These are phyloP conservation scores for Gossypium stocksii DNA, from an alignment of 345 rosid genomes.

Conservation along the genomic window DNA sequence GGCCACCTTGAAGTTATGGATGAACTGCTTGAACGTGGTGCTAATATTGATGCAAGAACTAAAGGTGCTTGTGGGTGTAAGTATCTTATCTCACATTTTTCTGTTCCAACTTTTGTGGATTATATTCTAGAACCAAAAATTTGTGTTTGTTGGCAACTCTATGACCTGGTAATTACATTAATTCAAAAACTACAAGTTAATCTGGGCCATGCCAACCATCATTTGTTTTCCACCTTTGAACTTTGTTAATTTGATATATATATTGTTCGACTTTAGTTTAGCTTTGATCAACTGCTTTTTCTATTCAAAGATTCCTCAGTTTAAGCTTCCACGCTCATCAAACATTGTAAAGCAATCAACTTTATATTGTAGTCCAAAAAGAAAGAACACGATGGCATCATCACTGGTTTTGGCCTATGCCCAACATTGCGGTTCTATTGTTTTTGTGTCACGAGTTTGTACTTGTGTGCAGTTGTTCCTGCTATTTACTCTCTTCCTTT, in stretches of 20 bases:
- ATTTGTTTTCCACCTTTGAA: background rate
- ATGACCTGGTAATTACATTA: background rate
- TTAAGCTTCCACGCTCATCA: background rate
- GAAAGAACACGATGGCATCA: background rate
- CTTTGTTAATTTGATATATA: background rate
- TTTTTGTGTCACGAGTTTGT: background rate
- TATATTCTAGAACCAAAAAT: no score
- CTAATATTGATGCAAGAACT: conserved; percentile 89
- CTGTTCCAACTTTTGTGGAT: background rate
- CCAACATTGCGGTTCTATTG: background rate
- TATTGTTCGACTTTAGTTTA: background rate
- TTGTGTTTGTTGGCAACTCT: background rate
- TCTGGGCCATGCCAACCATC: background rate
- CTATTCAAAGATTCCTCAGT: background rate
- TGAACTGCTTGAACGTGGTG: conserved; percentile 86
- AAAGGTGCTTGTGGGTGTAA: conserved; percentile 91
- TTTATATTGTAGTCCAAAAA: background rate
- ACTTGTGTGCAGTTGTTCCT: background rate
- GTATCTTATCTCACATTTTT: conserved; percentile 14
- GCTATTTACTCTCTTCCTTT: background rate
- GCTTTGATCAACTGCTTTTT: background rate
- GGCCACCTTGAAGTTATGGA: conserved; percentile 92
- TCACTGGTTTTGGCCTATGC: background rate
- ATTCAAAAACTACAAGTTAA: background rate
- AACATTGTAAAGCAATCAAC: background rate